A percentile compares a stretch with the other conserved stretches of the same genome.
These are phyloP conservation scores for Ammopiptanthus mongolicus DNA, from an alignment of 306 rosid species.

Conservation along the genomic window DNA sequence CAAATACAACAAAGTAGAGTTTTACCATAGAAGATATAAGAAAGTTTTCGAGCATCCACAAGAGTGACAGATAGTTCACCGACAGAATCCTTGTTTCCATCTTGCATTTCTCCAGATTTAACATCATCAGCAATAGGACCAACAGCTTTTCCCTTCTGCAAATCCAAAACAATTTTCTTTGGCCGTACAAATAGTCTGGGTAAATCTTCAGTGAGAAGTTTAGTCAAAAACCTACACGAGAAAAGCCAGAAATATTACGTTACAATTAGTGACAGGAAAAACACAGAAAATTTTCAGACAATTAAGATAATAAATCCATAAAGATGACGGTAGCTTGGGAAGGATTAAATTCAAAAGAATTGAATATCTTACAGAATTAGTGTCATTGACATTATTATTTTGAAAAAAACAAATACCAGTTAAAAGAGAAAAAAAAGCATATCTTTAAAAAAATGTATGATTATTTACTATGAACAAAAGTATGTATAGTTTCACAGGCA, in stretches of 20 bases:
- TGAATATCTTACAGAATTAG: neutral
- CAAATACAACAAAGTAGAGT: constrained; percentile 15
- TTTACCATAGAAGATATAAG: constrained; percentile 79
- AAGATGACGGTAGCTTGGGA: neutral
- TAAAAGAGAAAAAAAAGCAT: constrained; percentile 1
- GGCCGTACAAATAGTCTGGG: constrained; percentile 97
- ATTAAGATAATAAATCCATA: constrained; percentile 8
- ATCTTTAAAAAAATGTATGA: neutral
- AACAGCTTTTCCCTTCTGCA: constrained; percentile 86
- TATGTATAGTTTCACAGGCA: constrained; percentile 20
- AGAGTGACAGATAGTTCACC: constrained; percentile 95
- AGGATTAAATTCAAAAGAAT: neutral
- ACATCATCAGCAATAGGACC: constrained; percentile 65
- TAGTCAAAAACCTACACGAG: constrained; percentile 77
- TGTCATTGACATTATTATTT: neutral
- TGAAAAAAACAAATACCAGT: neutral
- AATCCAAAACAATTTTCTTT: constrained; percentile 91
- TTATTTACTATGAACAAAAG: neutral
- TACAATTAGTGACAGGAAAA: constrained; percentile 1
- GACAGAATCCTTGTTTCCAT: constrained; percentile 86
- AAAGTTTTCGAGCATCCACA: constrained; percentile 92
- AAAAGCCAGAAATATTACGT: neutral
- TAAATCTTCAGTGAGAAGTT: constrained; percentile 95
- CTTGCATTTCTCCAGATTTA: constrained; percentile 84
- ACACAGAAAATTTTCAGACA: neutral